phyloP scores from a whole-genome alignment of 176 grass and related monocot species.

The Lolium multiflorum region DNA sequence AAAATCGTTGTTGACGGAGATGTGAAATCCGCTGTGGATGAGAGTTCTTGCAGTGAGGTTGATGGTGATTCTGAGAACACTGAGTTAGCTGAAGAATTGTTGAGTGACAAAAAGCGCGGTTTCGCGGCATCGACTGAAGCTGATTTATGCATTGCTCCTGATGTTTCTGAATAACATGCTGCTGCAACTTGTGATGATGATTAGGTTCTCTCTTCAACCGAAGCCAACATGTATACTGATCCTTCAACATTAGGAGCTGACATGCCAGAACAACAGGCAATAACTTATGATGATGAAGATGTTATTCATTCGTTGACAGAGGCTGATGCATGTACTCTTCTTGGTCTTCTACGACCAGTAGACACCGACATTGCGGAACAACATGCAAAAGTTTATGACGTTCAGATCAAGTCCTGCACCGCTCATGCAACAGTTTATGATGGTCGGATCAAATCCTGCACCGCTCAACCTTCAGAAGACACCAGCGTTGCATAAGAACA shows the following conservation, averaged over 20 bases:
- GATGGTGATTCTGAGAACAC: slow-evolving; percentile 18
- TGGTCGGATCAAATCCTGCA: not conserved
- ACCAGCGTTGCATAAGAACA: slow-evolving; percentile 23
- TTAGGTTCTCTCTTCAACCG: slow-evolving; percentile 34
- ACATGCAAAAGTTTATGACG: no score
- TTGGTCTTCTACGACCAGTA: not conserved
- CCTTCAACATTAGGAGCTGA: no score
- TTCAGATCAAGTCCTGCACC: no score
- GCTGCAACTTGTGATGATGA: slow-evolving; percentile 26
- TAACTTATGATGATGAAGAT: slow-evolving; percentile 35
- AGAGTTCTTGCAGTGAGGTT: slow-evolving; percentile 2
- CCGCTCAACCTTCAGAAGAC: slow-evolving; percentile 10
- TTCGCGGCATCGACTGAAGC: slow-evolving; percentile 18
- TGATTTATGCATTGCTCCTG: not conserved
- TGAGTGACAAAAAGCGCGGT: not conserved
- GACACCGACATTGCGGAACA: not conserved
- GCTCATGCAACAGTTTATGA: slow-evolving; percentile 18
- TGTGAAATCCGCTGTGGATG: slow-evolving; percentile 21
- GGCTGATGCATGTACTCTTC: not conserved
- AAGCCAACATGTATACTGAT: no score
- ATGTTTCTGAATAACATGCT: slow-evolving; percentile 29
- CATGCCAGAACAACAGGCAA: slow-evolving; percentile 20
- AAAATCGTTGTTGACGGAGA: not conserved
- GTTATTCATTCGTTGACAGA: not conserved
- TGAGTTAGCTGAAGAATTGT: slow-evolving; percentile 2